Evolutionary conservation across 768 basidiomycete genomes (phyloP).

Genomic region (Ramaria sp.): DNA sequence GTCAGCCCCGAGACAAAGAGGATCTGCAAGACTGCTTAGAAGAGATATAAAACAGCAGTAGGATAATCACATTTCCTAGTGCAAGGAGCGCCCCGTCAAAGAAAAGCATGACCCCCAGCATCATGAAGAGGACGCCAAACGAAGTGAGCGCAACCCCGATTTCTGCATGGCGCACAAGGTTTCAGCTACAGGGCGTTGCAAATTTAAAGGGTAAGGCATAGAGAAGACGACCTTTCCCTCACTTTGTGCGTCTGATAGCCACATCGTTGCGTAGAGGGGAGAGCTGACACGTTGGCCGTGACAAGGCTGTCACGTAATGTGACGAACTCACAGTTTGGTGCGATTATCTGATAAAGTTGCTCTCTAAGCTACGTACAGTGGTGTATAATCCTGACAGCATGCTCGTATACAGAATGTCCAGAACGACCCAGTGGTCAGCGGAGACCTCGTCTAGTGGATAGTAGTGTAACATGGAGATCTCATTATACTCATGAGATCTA

Average conservation of each 20-base stretch:
- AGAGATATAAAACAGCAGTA: slow-evolving; percentile 4
- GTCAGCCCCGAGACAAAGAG: slow-evolving; percentile 92
- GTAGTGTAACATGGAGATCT: too few relatives aligned
- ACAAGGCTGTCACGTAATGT: slow-evolving; percentile 1
- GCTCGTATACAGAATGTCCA: too few relatives aligned
- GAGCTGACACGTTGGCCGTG: neutral
- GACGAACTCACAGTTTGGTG: neutral
- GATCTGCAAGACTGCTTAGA: slow-evolving; percentile 40
- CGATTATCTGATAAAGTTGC: neutral
- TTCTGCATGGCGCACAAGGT: slow-evolving; percentile 39
- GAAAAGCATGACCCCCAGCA: slow-evolving; percentile 90
- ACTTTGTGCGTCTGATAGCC: slow-evolving; percentile 46
- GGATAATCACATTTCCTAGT: slow-evolving; percentile 79
- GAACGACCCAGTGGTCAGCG: too few relatives aligned
- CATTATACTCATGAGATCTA: too few relatives aligned
- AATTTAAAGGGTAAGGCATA: neutral
- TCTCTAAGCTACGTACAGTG: neutral
- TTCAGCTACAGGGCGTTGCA: neutral
- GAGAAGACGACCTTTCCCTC: slow-evolving; percentile 1
- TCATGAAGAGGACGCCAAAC: slow-evolving; percentile 92
- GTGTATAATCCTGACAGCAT: neutral
- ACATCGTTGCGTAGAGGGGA: slow-evolving; percentile 25
- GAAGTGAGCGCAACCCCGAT: slow-evolving; percentile 96
- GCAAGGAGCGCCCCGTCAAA: slow-evolving; percentile 94
- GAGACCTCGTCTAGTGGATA: too few relatives aligned